Percentiles rank a stretch among this genome's conserved stretches.
These are phyloP conservation scores for Zasmidium cellare DNA, from an alignment of 2,329 filamentous ascomycete genomes.

Conservation along the genomic window DNA sequence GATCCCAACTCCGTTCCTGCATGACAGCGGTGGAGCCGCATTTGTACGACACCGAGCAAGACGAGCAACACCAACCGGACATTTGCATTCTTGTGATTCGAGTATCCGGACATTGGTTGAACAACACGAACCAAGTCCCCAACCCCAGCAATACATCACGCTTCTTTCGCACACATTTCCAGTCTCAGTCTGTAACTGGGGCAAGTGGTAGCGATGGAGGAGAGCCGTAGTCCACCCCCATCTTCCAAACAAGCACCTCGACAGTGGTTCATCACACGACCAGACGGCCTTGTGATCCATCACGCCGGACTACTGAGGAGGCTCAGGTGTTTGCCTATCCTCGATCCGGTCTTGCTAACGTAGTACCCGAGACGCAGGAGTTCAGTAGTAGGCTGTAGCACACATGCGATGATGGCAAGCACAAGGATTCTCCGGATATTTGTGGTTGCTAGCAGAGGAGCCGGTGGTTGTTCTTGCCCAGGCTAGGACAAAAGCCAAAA, in stretches of 20 bases:
- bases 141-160: neutral
- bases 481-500: too few species aligned
- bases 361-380: slow-evolving; percentile 9
- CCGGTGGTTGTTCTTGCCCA: too few species aligned
- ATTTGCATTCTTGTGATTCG: neutral
- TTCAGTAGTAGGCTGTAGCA: neutral
- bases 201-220: neutral
- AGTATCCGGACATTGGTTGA: neutral
- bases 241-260: neutral
- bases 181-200: neutral
- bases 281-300: too few species aligned
- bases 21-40: neutral
- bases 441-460: too few species aligned
- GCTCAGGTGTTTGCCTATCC: neutral
- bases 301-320: too few species aligned
- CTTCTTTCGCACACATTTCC: neutral
- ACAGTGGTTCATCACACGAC: too few species aligned
- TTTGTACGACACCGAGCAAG: too few species aligned
- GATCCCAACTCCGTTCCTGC: neutral
- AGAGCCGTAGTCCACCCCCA: neutral
- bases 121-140: neutral
- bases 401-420: too few species aligned
- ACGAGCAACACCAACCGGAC: neutral
- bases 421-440: too few species aligned
- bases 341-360: neutral